Base-by-base conservation (phyloP, 1,284 basidiomycete genomes). In the Anthracocystis panici-leucophaei region DNA sequence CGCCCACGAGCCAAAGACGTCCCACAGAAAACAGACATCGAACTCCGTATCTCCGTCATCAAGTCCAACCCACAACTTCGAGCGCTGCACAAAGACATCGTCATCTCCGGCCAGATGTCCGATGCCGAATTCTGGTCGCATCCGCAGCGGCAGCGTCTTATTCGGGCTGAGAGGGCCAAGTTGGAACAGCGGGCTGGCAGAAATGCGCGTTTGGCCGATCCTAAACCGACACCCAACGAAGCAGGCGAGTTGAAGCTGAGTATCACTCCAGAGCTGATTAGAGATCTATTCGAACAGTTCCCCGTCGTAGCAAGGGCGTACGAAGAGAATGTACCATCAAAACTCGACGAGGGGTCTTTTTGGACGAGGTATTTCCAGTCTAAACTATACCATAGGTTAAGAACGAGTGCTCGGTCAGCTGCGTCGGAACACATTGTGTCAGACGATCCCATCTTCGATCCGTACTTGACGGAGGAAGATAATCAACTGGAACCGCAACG, bases 361-460 rank as follows among this genome's bases (percentile, higher is more conserved):
- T 99, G 97, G 97, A 91, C 90, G 75, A 90, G 96, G 40, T 99
- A 98, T 87, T 98, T 99, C 84, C 92, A 93, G 78, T 95, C 93
- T 11, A 94, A 92, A 81, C 88, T 99, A 10, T 98, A 97, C 88
- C 93, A 97, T 82, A 91, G 92, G 2, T 93, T 98, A 85, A 91
- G 94, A 40, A 95, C 96, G 1, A 95, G 93, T 29, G 94, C 95
- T 66, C 90, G 95, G 46, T 93, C 92, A 8, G 91, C 92, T 1
- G 92, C 91, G 16, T 88, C 91, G 9, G 92, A 94, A 80, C 91
- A 93, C 81, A 91, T 93, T 16, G 91, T 94, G 57, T 92, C 92
- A 83, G 93, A 93, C 64, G 97, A 99, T 83, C 89, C 92, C 0
- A 94, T 99, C 68, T 95, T 99, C 80, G 97, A 99, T 87, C 90